Conservation (phyloP, 768 basidiomycete genomes). For the Lactifluus rugatus region DNA sequence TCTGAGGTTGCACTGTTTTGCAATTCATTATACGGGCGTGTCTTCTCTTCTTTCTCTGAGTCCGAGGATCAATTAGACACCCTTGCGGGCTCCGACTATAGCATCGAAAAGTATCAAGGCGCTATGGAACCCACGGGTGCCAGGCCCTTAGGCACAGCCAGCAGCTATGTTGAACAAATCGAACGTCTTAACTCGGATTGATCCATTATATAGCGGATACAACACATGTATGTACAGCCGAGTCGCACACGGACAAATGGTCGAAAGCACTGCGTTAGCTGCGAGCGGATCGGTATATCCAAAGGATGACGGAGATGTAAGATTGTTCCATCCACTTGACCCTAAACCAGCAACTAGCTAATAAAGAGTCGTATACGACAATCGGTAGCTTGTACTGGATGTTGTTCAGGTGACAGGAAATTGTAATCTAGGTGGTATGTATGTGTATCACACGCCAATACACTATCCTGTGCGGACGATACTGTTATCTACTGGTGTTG, state of each 20-base stretch:
- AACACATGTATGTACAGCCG: too few species aligned
- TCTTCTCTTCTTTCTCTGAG: neutral
- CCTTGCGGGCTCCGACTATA: neutral
- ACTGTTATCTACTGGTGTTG: neutral
- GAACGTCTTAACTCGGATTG: too few species aligned
- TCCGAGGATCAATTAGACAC: neutral
- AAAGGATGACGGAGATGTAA: neutral
- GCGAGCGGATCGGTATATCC: neutral
- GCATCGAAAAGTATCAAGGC: neutral
- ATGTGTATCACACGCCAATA: neutral
- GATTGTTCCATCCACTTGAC: neutral
- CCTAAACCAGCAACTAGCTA: neutral
- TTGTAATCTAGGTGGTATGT: neutral
- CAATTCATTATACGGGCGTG: neutral
- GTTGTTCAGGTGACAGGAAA: neutral
- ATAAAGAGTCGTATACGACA: neutral
- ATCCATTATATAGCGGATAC: too few species aligned
- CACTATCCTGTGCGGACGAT: neutral
- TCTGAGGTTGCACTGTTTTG: neutral
- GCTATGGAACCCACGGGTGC: neutral
- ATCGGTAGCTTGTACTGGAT: neutral
- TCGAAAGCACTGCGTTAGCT: neutral
- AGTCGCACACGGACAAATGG: too few species aligned
- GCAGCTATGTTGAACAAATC: too few species aligned
- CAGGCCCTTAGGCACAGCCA: too few species aligned